phyloP scores from a whole-genome alignment of 805 yeast species.

The Candida takata region DNA sequence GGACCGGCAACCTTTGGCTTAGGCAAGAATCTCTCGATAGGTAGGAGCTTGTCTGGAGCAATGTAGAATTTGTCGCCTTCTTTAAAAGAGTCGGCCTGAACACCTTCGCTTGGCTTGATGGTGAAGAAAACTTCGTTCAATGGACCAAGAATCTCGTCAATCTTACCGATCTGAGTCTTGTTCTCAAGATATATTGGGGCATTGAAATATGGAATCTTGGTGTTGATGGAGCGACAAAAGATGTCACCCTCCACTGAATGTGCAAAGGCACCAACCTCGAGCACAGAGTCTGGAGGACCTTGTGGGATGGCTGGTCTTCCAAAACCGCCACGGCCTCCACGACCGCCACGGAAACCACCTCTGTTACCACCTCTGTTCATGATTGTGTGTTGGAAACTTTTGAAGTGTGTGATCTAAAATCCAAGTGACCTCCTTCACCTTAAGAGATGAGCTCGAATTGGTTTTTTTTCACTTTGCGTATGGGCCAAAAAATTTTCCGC shows the following conservation, averaged over 20 bases:
- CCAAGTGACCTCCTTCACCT: no score
- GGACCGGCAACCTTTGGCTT: constrained; percentile 88
- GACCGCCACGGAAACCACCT: constrained; percentile 61
- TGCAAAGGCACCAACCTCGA: constrained; percentile 89
- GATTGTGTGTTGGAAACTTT: neutral
- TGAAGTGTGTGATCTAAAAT: no score
- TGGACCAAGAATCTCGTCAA: constrained; percentile 97
- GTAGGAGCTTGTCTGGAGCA: constrained; percentile 91
- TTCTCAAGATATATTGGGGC: constrained; percentile 97
- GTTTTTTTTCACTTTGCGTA: constrained; percentile 1
- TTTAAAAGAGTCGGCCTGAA: constrained; percentile 87
- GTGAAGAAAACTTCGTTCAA: constrained; percentile 97
- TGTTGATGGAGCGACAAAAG: constrained; percentile 90
- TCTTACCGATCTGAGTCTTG: constrained; percentile 94
- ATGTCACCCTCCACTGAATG: constrained; percentile 96
- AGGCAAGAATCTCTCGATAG: constrained; percentile 94
- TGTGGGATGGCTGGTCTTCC: constrained; percentile 68
- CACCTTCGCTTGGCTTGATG: constrained; percentile 93
- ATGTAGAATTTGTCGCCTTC: constrained; percentile 94
- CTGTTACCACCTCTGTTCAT: constrained; percentile 39
- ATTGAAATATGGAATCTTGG: constrained; percentile 94
- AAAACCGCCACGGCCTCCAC: constrained; percentile 58
- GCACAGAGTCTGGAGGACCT: constrained; percentile 95
- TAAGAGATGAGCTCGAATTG: constrained; percentile 11
- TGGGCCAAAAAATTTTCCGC: constrained; percentile 8